Evolutionary conservation across 371 early-diverging fungal genomes (phyloP).

Genomic region (Mucor indicus): DNA sequence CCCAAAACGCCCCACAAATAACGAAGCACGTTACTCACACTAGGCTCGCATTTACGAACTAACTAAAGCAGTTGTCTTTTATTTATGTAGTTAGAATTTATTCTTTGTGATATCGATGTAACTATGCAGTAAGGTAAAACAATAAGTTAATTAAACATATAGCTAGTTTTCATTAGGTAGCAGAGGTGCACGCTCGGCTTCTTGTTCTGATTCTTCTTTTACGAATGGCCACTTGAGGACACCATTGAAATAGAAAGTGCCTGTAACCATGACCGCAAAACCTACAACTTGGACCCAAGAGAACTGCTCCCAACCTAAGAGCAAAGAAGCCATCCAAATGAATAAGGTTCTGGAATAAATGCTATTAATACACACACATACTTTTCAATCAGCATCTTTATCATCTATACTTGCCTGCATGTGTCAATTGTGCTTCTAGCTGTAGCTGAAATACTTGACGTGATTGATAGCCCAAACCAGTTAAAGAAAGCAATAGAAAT

Average conservation of each 20-base stretch:
- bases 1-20: too few relatives aligned
- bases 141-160: too few relatives aligned
- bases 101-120: too few relatives aligned
- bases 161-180: too few relatives aligned
- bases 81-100: too few relatives aligned
- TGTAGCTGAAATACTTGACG: conserved; percentile 81
- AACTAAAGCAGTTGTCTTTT: too few relatives aligned
- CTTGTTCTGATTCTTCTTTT: conserved; percentile 13
- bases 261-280: conserved; percentile 81
- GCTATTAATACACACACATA: neutral
- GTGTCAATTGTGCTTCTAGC: conserved; percentile 94
- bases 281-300: conserved; percentile 85
- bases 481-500: conserved; percentile 92
- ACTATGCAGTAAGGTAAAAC: too few relatives aligned
- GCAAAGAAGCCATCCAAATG: conserved; percentile 89
- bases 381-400: neutral
- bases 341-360: conserved; percentile 80
- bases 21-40: too few relatives aligned
- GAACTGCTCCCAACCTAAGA: conserved; percentile 93
- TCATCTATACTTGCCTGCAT: conserved; percentile 55
- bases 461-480: conserved; percentile 92
- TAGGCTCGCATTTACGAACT: too few relatives aligned
- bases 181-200: conserved; percentile 29
- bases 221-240: conserved; percentile 58
- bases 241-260: conserved; percentile 91